Evolutionary conservation across 352 stramenopile genomes (phyloP).

Genomic region (Globisporangium acanthophoron): DNA sequence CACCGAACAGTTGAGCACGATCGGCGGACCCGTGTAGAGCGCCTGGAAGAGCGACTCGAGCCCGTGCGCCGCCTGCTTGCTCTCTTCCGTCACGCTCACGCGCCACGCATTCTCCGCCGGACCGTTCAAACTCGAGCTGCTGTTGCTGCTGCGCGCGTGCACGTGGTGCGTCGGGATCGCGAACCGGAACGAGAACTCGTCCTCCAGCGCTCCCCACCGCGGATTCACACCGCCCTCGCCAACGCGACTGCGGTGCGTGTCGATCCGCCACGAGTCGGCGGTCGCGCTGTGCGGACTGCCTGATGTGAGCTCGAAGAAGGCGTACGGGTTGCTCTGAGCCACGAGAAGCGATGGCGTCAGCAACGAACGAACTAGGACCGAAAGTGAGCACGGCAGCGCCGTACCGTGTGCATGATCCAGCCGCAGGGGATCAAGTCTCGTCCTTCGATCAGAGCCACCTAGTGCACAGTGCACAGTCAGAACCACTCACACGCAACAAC

Average conservation of each 20-base stretch:
- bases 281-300: conserved; percentile 24
- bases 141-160: conserved; percentile 30
- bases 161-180: conserved; percentile 63
- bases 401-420: conserved; percentile 55
- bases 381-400: neutral
- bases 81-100: conserved; percentile 22
- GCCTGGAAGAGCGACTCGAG: conserved; percentile 60
- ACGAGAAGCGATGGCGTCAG: neutral
- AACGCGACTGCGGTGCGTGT: conserved; percentile 66
- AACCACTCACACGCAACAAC: neutral
- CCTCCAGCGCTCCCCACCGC: conserved; percentile 38
- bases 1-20: conserved; percentile 50
- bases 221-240: conserved; percentile 48
- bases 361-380: too few relatives aligned
- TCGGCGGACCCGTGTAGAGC: conserved; percentile 53
- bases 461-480: neutral
- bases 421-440: conserved; percentile 67
- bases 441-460: conserved; percentile 65
- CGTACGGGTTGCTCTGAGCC: conserved; percentile 62
- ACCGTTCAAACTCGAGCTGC: neutral
- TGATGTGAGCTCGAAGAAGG: conserved; percentile 61
- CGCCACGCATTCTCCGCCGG: conserved; percentile 38
- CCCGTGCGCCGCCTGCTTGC: conserved; percentile 25
- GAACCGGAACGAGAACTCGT: conserved; percentile 70
- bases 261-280: conserved; percentile 64